Evolutionary conservation across 345 rosid species (phyloP).

Genomic region (Brassica carinata): DNA sequence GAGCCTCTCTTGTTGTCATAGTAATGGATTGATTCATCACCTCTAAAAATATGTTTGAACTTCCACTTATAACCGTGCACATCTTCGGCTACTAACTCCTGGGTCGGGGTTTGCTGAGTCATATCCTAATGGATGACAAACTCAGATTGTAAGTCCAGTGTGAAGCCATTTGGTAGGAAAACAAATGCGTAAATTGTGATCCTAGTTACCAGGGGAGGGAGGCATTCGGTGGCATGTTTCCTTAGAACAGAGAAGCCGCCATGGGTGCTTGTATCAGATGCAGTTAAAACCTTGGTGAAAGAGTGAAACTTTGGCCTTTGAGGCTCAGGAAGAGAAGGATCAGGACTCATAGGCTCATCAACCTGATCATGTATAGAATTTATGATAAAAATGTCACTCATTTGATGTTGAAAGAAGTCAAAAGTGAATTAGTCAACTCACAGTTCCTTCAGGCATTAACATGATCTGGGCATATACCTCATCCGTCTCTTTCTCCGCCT

Average conservation of each 20-base stretch:
- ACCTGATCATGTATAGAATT: slow-evolving; percentile 37
- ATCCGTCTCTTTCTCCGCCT: slow-evolving; percentile 95
- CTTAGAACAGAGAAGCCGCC: slow-evolving; percentile 95
- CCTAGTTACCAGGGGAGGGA: slow-evolving; percentile 77
- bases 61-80: slow-evolving; percentile 93
- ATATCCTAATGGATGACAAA: slow-evolving; percentile 61
- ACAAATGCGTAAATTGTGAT: neutral
- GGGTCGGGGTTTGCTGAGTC: slow-evolving; percentile 85
- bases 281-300: slow-evolving; percentile 88
- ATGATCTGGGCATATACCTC: slow-evolving; percentile 95
- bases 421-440: slow-evolving; percentile 40
- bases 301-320: slow-evolving; percentile 60
- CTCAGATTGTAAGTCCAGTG: slow-evolving; percentile 23
- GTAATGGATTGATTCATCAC: slow-evolving; percentile 39
- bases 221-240: slow-evolving; percentile 89
- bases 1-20: slow-evolving; percentile 13
- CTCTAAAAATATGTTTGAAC: slow-evolving; percentile 93
- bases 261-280: slow-evolving; percentile 97
- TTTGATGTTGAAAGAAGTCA: neutral
- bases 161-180: slow-evolving; percentile 10
- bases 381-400: too few species aligned
- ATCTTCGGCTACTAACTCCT: slow-evolving; percentile 90
- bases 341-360: slow-evolving; percentile 59
- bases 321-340: slow-evolving; percentile 47
- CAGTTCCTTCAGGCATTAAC: slow-evolving; percentile 65